phyloP scores from a whole-genome alignment of 305 asterid genomes.

The Plantago rigida region DNA sequence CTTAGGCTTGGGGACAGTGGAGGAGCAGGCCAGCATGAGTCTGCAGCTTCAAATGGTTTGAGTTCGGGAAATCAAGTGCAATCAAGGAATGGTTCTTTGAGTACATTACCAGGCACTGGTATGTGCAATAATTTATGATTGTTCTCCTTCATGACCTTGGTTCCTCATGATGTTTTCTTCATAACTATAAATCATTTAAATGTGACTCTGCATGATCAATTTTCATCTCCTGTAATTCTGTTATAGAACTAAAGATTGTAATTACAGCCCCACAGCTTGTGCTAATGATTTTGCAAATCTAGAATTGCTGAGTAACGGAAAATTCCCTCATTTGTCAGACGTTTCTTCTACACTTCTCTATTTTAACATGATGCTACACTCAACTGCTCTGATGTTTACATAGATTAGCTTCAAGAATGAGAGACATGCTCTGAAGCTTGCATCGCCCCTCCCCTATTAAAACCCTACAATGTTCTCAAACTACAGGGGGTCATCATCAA shows the following conservation, averaged over 20 bases:
- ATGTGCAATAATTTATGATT: slow-evolving; percentile 17
- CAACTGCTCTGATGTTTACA: too few relatives aligned
- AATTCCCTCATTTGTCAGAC: too few relatives aligned
- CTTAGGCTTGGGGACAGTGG: slow-evolving; percentile 75
- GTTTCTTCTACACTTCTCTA: too few relatives aligned
- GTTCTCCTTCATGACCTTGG: background rate
- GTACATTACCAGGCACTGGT: slow-evolving; percentile 63
- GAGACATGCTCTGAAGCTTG: too few relatives aligned
- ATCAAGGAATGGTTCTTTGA: slow-evolving; percentile 40
- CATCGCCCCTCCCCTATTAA: too few relatives aligned
- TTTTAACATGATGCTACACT: too few relatives aligned
- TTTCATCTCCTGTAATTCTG: background rate
- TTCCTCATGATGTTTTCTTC: background rate
- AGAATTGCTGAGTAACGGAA: too few relatives aligned
- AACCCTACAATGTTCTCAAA: too few relatives aligned
- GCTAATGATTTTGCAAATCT: background rate
- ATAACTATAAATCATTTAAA: background rate
- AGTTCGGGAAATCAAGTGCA: slow-evolving; percentile 45
- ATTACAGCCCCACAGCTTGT: background rate
- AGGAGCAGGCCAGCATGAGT: slow-evolving; percentile 35
- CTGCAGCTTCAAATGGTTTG: slow-evolving; percentile 44
- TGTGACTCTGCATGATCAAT: slow-evolving; percentile 1
- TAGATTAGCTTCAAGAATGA: too few relatives aligned
- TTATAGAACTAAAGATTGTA: background rate
- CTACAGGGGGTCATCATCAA: too few relatives aligned